A percentile compares a stretch with the other conserved stretches of the same genome.
Evolutionary conservation across 2,329 filamentous ascomycete species (phyloP).

Genomic region (Lecanoromycetidae sp.): DNA sequence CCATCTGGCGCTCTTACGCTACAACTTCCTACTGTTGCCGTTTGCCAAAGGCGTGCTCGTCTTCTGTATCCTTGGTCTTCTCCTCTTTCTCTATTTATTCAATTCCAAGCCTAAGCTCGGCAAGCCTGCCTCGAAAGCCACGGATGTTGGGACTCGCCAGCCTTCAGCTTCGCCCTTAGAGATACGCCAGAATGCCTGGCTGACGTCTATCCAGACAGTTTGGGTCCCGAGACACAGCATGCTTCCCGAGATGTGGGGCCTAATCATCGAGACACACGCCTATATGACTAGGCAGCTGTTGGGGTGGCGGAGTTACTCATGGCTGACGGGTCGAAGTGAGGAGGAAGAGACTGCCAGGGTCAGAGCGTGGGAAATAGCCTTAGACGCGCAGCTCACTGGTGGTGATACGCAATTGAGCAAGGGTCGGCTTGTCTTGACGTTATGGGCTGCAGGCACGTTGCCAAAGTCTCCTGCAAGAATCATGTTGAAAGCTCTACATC

Average conservation of each 20-base stretch:
- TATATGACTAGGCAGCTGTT: conserved; percentile 67
- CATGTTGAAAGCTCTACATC: conserved; percentile 86
- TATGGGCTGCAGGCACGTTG: conserved; percentile 77
- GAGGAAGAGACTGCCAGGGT: conserved; percentile 78
- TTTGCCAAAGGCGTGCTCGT: conserved; percentile 41
- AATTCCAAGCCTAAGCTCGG: conserved; percentile 37
- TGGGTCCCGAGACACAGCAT: conserved; percentile 84
- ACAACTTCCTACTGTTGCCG: conserved; percentile 24
- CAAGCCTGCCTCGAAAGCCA: neutral
- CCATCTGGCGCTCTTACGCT: conserved; percentile 28
- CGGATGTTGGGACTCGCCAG: conserved; percentile 32
- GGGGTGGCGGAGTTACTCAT: conserved; percentile 64
- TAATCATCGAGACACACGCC: conserved; percentile 69
- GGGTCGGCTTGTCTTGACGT: conserved; percentile 69
- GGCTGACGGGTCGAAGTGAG: conserved; percentile 65
- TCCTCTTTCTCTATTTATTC: conserved; percentile 45
- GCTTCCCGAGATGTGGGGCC: conserved; percentile 68
- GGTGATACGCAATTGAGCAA: conserved; percentile 84
- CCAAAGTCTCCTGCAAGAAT: conserved; percentile 70
- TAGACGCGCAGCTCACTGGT: conserved; percentile 84
- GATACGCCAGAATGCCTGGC: conserved; percentile 78
- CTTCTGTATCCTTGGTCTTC: conserved; percentile 43
- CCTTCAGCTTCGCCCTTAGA: conserved; percentile 72
- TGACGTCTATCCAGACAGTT: conserved; percentile 82
- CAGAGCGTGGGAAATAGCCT: conserved; percentile 84